phyloP scores from a whole-genome alignment of 1,284 basidiomycete species.

The Rhodotorula sp. region DNA sequence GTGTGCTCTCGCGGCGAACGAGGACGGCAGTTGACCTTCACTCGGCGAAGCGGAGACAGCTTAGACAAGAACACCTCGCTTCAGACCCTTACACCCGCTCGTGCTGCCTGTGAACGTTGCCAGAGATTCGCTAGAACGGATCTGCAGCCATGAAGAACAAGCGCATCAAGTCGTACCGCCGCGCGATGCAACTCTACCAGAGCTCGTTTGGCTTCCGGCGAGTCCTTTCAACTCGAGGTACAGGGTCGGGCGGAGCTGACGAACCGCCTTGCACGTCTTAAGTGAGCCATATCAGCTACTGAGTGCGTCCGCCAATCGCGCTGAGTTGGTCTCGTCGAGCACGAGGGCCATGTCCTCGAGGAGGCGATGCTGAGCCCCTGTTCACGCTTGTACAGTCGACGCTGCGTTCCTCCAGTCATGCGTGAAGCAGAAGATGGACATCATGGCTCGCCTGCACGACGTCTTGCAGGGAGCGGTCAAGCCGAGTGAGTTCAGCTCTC shows the following conservation, averaged over 20 bases:
- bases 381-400: constrained; percentile 62
- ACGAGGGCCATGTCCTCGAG: too few relatives aligned
- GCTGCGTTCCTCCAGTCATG: constrained; percentile 77
- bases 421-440: constrained; percentile 66
- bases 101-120: too few relatives aligned
- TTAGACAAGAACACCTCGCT: too few relatives aligned
- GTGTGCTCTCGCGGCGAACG: too few relatives aligned
- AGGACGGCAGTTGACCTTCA: too few relatives aligned
- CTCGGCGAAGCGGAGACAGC: too few relatives aligned
- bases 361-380: neutral
- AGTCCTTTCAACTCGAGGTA: neutral
- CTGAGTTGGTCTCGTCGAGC: too few relatives aligned
- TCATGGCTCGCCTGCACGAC: constrained; percentile 67
- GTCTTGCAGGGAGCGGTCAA: constrained; percentile 82
- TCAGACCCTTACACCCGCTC: too few relatives aligned
- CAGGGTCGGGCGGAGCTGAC: too few relatives aligned
- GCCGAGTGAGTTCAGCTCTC: constrained; percentile 65
- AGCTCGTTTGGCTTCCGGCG: constrained; percentile 74
- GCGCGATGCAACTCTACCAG: constrained; percentile 84
- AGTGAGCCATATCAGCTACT: constrained; percentile 80
- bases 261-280: too few relatives aligned
- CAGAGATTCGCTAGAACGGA: constrained; percentile 2
- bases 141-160: constrained; percentile 73
- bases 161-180: constrained; percentile 84
- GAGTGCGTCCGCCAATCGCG: constrained; percentile 55